Evolutionary conservation across 495 filamentous ascomycete genomes (phyloP).

Genomic region (Coniosporium apollinis): DNA sequence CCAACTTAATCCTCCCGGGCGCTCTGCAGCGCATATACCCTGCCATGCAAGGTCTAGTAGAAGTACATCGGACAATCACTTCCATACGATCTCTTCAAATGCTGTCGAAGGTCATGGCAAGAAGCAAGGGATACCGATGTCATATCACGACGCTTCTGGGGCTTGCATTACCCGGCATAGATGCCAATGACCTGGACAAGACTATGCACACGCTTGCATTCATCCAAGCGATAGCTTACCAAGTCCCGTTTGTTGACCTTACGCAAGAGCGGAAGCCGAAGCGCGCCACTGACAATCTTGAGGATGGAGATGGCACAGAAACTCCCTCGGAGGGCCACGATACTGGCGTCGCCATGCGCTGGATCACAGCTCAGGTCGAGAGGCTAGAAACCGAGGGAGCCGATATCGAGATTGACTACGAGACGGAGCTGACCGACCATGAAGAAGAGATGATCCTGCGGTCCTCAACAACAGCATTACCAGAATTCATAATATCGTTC

Average conservation of each 20-base stretch:
- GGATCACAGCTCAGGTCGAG: constrained; percentile 87
- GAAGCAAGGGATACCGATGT: constrained; percentile 82
- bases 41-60: constrained; percentile 85
- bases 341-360: constrained; percentile 57
- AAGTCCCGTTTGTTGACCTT: constrained; percentile 77
- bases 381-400: constrained; percentile 80
- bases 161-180: constrained; percentile 83
- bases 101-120: constrained; percentile 73
- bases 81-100: constrained; percentile 81
- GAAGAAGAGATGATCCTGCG: constrained; percentile 81
- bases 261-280: constrained; percentile 30
- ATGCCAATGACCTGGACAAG: constrained; percentile 96
- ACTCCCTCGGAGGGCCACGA: constrained; percentile 32
- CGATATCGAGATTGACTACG: constrained; percentile 71
- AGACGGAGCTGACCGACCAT: constrained; percentile 60
- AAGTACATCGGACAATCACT: constrained; percentile 92
- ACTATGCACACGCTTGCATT: constrained; percentile 87
- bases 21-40: constrained; percentile 94
- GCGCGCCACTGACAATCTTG: constrained; percentile 5
- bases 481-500: constrained; percentile 79
- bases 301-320: constrained; percentile 12
- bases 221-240: constrained; percentile 87
- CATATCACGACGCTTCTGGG: constrained; percentile 87
- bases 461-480: constrained; percentile 89
- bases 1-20: constrained; percentile 80